Evolutionary conservation across 2,329 filamentous ascomycete species (phyloP).

Genomic region (Coniella lustricola): DNA sequence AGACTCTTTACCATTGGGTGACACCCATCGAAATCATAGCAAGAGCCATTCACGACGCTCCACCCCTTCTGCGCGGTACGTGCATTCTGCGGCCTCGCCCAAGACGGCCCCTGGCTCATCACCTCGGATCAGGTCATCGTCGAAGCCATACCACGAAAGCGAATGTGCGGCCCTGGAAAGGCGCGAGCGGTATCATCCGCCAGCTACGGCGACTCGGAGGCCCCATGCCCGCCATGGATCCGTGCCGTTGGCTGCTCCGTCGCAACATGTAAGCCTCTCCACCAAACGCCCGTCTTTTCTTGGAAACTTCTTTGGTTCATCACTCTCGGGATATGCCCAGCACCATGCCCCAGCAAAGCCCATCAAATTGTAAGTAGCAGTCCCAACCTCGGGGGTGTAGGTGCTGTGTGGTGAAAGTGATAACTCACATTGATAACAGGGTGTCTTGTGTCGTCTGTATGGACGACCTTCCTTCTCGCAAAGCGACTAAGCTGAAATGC

Average conservation of each 20-base stretch:
- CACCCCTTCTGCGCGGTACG: constrained; percentile 26
- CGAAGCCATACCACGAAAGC: constrained; percentile 23
- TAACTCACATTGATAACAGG: constrained; percentile 31
- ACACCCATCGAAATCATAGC: constrained; percentile 19
- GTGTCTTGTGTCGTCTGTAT: constrained; percentile 68
- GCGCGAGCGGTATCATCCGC: constrained; percentile 14
- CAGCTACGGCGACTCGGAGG: constrained; percentile 24
- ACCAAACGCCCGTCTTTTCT: constrained; percentile 30
- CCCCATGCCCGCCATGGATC: constrained; percentile 29
- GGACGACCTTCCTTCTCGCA: constrained; percentile 56
- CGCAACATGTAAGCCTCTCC: constrained; percentile 28
- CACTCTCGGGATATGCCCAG: constrained; percentile 18
- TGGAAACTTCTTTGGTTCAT: constrained; percentile 25
- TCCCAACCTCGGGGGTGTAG: no score
- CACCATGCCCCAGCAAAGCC: constrained; percentile 18
- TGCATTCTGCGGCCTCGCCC: constrained; percentile 10
- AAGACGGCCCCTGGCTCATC: constrained; percentile 6
- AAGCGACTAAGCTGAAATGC: constrained; percentile 66
- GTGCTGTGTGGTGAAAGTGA: constrained; percentile 12
- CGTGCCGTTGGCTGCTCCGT: constrained; percentile 26
- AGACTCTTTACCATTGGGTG: constrained; percentile 21
- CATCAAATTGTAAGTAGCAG: constrained; percentile 20
- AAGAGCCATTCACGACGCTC: constrained; percentile 21
- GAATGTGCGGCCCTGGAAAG: constrained; percentile 26
- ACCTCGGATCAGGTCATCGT: constrained; percentile 14